These are phyloP conservation scores for Entophlyctis luteolus DNA, from an alignment of 192 early-diverging fungal genomes.

Conservation along the genomic window DNA sequence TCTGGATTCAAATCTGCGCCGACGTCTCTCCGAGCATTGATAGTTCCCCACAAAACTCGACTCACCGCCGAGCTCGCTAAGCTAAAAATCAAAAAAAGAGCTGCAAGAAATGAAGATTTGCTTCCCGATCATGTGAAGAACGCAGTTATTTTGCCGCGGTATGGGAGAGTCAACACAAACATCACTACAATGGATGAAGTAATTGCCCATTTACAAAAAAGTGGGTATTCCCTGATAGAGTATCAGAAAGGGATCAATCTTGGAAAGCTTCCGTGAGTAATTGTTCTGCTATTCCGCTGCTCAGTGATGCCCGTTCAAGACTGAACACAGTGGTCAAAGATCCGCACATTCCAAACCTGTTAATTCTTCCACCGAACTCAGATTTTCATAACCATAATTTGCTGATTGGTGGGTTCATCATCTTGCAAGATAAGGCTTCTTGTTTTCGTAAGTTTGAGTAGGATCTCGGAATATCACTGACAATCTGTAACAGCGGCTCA, in stretches of 20 bases:
- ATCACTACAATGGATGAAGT: constrained; percentile 66
- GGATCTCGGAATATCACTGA: background rate
- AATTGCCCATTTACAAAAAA: constrained; percentile 53
- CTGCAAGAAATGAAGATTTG: constrained; percentile 65
- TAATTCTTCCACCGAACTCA: constrained; percentile 79
- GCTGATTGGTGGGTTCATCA: constrained; percentile 69
- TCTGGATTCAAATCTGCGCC: constrained; percentile 55
- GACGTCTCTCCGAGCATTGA: constrained; percentile 57
- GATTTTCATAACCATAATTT: constrained; percentile 85
- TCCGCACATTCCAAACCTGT: constrained; percentile 72
- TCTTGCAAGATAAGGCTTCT: constrained; percentile 63
- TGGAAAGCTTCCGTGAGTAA: background rate
- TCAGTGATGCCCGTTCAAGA: constrained; percentile 14
- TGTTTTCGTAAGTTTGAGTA: constrained; percentile 6
- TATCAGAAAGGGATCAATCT: constrained; percentile 2
- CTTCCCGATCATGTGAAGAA: constrained; percentile 53
- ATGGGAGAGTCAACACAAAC: constrained; percentile 85
- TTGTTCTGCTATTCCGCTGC: background rate
- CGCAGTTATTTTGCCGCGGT: constrained; percentile 70
- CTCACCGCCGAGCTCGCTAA: constrained; percentile 75
- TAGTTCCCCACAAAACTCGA: constrained; percentile 63
- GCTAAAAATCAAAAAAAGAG: constrained; percentile 67
- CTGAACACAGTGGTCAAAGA: constrained; percentile 51
- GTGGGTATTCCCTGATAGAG: constrained; percentile 54
- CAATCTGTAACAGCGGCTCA: constrained; percentile 57